phyloP scores from a whole-genome alignment of 2,329 filamentous ascomycete species.

The Microdochium nivale region DNA sequence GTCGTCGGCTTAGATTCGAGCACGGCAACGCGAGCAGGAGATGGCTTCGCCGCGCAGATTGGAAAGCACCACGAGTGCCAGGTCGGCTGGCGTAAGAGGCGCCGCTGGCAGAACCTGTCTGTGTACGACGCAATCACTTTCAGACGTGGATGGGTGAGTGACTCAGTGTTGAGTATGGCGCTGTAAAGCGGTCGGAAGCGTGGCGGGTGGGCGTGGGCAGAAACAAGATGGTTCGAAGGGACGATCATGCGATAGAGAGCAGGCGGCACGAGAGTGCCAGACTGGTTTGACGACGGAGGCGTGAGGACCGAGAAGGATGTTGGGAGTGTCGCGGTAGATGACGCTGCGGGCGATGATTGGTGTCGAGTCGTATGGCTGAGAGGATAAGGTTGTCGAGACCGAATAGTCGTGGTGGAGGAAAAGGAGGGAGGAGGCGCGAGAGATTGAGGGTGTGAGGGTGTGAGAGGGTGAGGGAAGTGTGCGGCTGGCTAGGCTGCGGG shows the following conservation, averaged over 20 bases:
- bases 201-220: background rate
- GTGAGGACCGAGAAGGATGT: background rate
- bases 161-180: background rate
- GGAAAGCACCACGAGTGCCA: background rate
- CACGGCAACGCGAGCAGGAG: background rate
- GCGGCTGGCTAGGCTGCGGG: slow-evolving; percentile 2
- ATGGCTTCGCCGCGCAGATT: background rate
- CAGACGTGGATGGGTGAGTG: background rate
- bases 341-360: background rate
- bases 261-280: background rate
- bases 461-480: slow-evolving; percentile 25
- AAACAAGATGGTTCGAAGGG: background rate
- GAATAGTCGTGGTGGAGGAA: background rate
- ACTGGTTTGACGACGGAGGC: background rate
- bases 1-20: background rate
- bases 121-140: background rate
- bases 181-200: background rate
- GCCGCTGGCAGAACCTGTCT: background rate
- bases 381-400: background rate
- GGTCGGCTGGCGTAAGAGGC: background rate
- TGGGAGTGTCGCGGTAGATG: background rate
- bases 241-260: background rate
- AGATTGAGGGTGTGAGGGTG: slow-evolving; percentile 17
- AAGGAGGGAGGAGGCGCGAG: background rate
- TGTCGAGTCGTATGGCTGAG: background rate